Evolutionary conservation across 306 rosid species (phyloP), one percentile per base, ranked within the genome.

Genomic region (Lathyrus oleraceus): DNA sequence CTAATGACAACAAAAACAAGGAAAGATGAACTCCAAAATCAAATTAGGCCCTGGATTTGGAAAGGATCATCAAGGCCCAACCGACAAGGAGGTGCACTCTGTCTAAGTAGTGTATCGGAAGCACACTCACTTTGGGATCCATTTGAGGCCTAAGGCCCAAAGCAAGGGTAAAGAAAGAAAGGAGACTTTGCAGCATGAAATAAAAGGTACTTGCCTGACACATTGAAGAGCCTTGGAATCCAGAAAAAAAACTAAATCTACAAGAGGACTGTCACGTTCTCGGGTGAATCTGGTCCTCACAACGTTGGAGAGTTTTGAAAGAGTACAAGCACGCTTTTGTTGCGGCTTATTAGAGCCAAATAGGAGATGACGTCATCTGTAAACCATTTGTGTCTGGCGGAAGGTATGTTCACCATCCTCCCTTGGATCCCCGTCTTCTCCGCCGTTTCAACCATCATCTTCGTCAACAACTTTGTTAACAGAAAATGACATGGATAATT

Each of bases 261-360:
- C 76, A 35, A 87, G 54, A 2, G 85, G 58, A 43, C 98, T 97
- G 64, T 89, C 98, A 63, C 96, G 96, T 72, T 94, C 98, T 83
- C 97, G 79, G 52, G 95, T 93, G 72, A 93, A 91, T 51, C 96
- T 86, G 76, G 98, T 93, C 69, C 85, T 85, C 17, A 88, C 97
- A 67, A 94, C 84, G 80, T 94, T 94, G 60, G 96, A 95, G n/a
- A 94, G 96, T 87, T 94, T 94, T 17, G 98, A 94, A 40, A 90
- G 91, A 14, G 98, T 97, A 77, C 90, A 94, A 61, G 97, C 97
- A 87, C 98, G 97, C 90, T 70, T 76, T 67, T 75, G 67, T 57
- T 68, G 45, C 72, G 58, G 83, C 84, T 84, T 61, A 93, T 87
- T 51, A 74, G 88, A 53, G 77, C 77, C 14, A 93, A 85, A 84